These are phyloP conservation scores for Botrytis sinoallii DNA, from an alignment of 2,329 filamentous ascomycete species.

Conservation along the genomic window DNA sequence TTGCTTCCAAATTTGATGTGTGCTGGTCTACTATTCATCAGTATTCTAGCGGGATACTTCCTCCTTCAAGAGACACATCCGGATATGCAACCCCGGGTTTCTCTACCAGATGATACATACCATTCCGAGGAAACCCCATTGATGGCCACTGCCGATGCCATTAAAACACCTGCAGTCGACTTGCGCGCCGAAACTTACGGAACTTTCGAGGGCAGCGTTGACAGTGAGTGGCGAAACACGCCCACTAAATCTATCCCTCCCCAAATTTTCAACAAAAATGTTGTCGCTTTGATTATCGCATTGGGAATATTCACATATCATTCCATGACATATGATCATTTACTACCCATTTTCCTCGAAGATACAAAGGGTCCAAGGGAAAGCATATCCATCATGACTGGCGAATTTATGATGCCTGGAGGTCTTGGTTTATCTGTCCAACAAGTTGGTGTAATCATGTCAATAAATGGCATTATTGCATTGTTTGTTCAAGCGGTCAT, in stretches of 20 bases:
- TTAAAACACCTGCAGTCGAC: constrained; percentile 69
- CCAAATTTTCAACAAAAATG: constrained; percentile 58
- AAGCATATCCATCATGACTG: constrained; percentile 27
- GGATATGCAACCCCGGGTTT: constrained; percentile 61
- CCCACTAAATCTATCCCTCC: constrained; percentile 28
- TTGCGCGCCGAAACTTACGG: constrained; percentile 77
- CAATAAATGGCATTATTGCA: constrained; percentile 56
- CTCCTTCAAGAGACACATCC: constrained; percentile 88
- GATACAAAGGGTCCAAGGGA: constrained; percentile 53
- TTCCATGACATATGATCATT: constrained; percentile 90
- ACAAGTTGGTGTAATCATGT: constrained; percentile 59
- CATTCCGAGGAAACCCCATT: constrained; percentile 61
- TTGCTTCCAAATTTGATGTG: constrained; percentile 87
- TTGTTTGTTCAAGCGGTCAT: constrained; percentile 58
- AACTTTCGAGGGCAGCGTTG: constrained; percentile 52
- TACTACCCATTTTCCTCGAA: constrained; percentile 90
- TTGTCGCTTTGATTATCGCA: constrained; percentile 75
- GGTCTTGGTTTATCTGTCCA: constrained; percentile 62
- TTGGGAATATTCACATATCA: constrained; percentile 91
- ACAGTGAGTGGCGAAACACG: constrained; percentile 35
- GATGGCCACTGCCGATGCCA: constrained; percentile 70
- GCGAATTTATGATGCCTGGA: constrained; percentile 49
- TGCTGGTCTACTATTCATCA: constrained; percentile 68
- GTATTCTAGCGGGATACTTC: constrained; percentile 76
- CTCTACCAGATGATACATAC: constrained; percentile 49